These are phyloP conservation scores for Pseudocercospora fuligena DNA, from an alignment of 2,329 filamentous ascomycete species.

Conservation along the genomic window DNA sequence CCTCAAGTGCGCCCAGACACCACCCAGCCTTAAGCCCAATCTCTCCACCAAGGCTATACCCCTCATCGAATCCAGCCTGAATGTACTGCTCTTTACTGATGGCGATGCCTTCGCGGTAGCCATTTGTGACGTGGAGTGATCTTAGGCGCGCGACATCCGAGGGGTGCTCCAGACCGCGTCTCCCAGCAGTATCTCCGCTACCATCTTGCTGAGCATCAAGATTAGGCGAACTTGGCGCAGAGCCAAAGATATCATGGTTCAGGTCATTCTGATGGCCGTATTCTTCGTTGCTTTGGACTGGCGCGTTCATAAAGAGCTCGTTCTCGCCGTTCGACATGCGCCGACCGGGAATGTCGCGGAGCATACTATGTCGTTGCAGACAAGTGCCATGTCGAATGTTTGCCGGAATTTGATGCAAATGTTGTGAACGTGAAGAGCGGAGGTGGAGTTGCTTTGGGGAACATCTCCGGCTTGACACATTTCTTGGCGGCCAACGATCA, in stretches of 20 bases:
- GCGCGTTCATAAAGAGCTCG: constrained; percentile 30
- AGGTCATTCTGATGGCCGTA: constrained; percentile 29
- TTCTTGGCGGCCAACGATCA: no score
- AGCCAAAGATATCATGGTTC: constrained; percentile 55
- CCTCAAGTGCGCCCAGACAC: constrained; percentile 78
- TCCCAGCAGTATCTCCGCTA: neutral
- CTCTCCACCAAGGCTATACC: constrained; percentile 81
- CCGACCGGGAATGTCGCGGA: constrained; percentile 36
- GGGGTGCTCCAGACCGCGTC: constrained; percentile 37
- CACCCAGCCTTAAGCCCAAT: constrained; percentile 76
- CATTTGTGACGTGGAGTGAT: constrained; percentile 77
- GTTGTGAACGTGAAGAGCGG: neutral
- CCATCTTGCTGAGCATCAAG: constrained; percentile 11
- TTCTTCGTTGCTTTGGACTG: constrained; percentile 11
- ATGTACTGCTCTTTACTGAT: constrained; percentile 75
- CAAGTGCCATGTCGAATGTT: neutral
- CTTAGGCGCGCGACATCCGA: constrained; percentile 78
- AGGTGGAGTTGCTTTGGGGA: neutral
- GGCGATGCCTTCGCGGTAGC: constrained; percentile 87
- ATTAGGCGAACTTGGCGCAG: constrained; percentile 46
- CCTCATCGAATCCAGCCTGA: constrained; percentile 89
- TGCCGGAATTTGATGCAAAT: neutral
- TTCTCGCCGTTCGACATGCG: constrained; percentile 21
- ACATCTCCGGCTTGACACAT: neutral
- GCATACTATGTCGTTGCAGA: constrained; percentile 27